Base-by-base conservation (phyloP, 495 filamentous ascomycete species). In the Platismatia glauca region DNA sequence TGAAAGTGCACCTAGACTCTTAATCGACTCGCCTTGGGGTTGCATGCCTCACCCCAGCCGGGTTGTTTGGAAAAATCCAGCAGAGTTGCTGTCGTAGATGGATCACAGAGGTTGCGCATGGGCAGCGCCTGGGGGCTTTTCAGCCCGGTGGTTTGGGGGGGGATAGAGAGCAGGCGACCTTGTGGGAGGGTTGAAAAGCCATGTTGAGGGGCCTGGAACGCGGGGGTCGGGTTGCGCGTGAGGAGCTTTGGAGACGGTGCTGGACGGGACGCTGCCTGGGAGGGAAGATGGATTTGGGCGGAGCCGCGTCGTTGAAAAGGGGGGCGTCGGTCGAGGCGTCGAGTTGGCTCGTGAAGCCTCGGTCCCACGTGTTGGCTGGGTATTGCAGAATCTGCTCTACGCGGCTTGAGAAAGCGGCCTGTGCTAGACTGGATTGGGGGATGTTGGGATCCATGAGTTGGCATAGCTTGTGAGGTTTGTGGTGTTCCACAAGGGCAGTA, bases 331-430 rank as follows among this genome's bases (percentile, higher is more conserved):
- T 94, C 57, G 84, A 86, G 27, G 87, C 86, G 73, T 96, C 97
- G 20, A 69, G 65, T 77, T 92, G 91, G 72, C 89, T 86, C 76
- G 91, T 71, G 74, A 92, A 92, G 9, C 89, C 89, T 67, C 92
- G 90, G 72, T 93, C 87, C 92, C 93, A 97, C 38, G 93, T 97
- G 74, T 97, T 97, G 68, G 96, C 93, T 56, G 84, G 88, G 76
- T 94, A 89, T 58, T 81, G 78, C 58, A 96, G 78, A 39, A 96
- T 79, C 22, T 96, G 80, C 67, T 98, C 92, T 38, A 96, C 77
- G 77, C 96, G 95, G 74, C 96, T 90, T 71, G 97, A 74, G 75
- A 98, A 96, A 11, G 92, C 94, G 70, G 88, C 83, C 68, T 87
- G 86, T 3, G 88, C 89, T 41, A 76, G 75, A 13, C 87, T 88